Conservation (phyloP, 1,139 yeast genomes). For the Candida glucosophila region DNA sequence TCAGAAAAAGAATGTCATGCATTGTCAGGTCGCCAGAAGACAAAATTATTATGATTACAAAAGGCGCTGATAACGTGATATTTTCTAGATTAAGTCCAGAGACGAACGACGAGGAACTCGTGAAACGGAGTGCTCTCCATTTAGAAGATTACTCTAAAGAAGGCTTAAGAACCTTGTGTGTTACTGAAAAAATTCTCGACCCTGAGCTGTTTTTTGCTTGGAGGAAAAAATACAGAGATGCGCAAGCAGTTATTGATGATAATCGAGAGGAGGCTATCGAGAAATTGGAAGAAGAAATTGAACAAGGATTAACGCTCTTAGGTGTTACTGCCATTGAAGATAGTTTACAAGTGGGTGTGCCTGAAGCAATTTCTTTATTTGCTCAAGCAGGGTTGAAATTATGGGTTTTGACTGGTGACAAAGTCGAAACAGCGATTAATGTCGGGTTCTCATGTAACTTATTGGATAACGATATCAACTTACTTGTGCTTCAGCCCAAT, state of each 20-base stretch:
- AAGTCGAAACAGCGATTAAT: slow-evolving; percentile 95
- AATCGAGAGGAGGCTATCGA: slow-evolving; percentile 77
- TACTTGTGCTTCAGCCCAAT: slow-evolving; percentile 56
- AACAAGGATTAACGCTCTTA: slow-evolving; percentile 57
- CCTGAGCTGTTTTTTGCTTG: slow-evolving; percentile 57
- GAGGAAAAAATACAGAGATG: slow-evolving; percentile 62
- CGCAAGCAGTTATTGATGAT: slow-evolving; percentile 62
- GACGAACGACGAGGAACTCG: slow-evolving; percentile 22
- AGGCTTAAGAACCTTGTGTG: slow-evolving; percentile 89
- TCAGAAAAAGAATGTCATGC: slow-evolving; percentile 73
- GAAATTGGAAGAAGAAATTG: slow-evolving; percentile 71
- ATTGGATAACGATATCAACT: slow-evolving; percentile 78
- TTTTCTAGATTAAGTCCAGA: slow-evolving; percentile 55
- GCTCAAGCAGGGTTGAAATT: slow-evolving; percentile 89
- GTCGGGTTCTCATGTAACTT: slow-evolving; percentile 95
- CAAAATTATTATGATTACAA: slow-evolving; percentile 57
- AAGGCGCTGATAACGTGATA: slow-evolving; percentile 93
- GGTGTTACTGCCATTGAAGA: slow-evolving; percentile 99
- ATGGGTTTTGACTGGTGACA: slow-evolving; percentile 97
- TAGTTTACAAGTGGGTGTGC: slow-evolving; percentile 91
- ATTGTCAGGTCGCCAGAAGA: slow-evolving; percentile 40
- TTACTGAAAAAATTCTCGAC: slow-evolving; percentile 72
- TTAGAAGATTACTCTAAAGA: slow-evolving; percentile 93
- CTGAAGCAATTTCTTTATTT: slow-evolving; percentile 78
- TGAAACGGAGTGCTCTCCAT: slow-evolving; percentile 58